Evolutionary conservation across 176 grass and related monocot species (phyloP).

Genomic region (Chrysopogon serrulatus): DNA sequence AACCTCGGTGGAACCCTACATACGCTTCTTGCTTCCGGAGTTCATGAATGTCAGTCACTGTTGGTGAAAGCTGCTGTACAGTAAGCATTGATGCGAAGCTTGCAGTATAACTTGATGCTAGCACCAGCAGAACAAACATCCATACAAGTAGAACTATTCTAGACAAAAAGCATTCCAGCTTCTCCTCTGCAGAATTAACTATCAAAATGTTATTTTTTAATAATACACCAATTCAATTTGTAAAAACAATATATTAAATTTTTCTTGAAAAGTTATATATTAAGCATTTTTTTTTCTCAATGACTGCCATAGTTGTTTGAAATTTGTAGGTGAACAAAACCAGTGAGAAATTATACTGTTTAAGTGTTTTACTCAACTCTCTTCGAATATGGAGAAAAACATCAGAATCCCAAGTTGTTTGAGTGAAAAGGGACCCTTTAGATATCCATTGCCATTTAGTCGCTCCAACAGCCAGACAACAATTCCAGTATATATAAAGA

Average conservation of each 20-base stretch:
- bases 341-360: background rate
- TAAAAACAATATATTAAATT: background rate
- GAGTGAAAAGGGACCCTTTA: background rate
- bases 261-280: background rate
- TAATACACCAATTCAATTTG: background rate
- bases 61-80: background rate
- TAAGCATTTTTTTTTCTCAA: background rate
- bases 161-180: background rate
- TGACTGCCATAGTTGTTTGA: background rate
- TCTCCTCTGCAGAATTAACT: background rate
- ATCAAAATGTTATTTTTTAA: background rate
- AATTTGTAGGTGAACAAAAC: background rate
- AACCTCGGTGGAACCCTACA: constrained; percentile 29
- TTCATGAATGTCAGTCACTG: background rate
- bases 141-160: background rate
- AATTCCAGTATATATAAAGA: constrained; percentile 44
- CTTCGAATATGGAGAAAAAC: constrained; percentile 17
- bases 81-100: background rate
- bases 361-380: constrained; percentile 7
- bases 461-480: constrained; percentile 42
- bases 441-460: background rate
- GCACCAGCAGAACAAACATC: background rate
- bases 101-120: background rate
- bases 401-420: background rate
- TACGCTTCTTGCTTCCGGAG: constrained; percentile 6